Conservation (phyloP, 257 asterid species). For the Hygrophila difformis region DNA sequence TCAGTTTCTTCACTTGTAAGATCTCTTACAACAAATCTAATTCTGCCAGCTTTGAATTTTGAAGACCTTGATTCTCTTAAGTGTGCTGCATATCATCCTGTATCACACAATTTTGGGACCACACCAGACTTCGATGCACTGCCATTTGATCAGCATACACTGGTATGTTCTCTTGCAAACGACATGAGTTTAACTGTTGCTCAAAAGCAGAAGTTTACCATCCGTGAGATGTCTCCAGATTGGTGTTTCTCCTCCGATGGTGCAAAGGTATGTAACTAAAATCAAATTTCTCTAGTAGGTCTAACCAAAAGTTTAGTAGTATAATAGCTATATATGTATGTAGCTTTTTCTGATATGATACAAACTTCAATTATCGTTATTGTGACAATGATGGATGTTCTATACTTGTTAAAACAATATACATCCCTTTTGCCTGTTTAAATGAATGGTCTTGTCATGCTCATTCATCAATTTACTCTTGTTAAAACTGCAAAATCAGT, state of each 20-base stretch:
- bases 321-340: too few relatives aligned
- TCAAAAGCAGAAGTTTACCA: conserved; percentile 69
- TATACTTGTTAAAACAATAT: too few relatives aligned
- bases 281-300: conserved; percentile 7
- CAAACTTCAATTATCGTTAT: too few relatives aligned
- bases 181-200: conserved; percentile 42
- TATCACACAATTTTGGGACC: conserved; percentile 24
- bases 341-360: neutral
- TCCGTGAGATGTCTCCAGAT: conserved; percentile 79
- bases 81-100: conserved; percentile 33
- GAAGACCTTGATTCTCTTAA: conserved; percentile 28
- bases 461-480: too few relatives aligned
- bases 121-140: conserved; percentile 29
- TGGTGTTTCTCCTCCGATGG: conserved; percentile 84
- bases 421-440: too few relatives aligned
- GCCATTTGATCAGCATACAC: conserved; percentile 43
- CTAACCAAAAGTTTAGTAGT: too few relatives aligned
- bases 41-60: conserved; percentile 35
- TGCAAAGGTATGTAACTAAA: conserved; percentile 52
- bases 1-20: conserved; percentile 10
- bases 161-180: conserved; percentile 39
- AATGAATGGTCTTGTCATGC: too few relatives aligned
- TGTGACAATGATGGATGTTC: too few relatives aligned
- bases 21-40: conserved; percentile 18
- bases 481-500: too few relatives aligned